Percentiles rank a stretch among this genome's conserved stretches.
phyloP scores from a whole-genome alignment of 1,284 basidiomycete genomes.

The Irpex rosettiformis region DNA sequence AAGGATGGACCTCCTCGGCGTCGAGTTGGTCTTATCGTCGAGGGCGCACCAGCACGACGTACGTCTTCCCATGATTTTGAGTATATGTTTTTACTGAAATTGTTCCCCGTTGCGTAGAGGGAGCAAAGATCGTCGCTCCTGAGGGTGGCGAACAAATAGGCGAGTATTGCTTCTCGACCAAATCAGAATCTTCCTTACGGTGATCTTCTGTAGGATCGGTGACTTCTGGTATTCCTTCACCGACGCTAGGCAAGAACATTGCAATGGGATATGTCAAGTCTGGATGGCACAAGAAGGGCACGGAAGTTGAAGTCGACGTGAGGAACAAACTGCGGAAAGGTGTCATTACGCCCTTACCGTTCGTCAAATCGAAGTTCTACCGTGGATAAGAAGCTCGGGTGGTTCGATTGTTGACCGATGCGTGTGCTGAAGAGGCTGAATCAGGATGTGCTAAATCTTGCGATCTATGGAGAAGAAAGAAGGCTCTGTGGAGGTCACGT shows the following conservation, averaged over 20 bases:
- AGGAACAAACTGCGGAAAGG: constrained; percentile 72
- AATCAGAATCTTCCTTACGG: neutral
- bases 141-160: constrained; percentile 57
- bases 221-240: constrained; percentile 96
- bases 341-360: constrained; percentile 77
- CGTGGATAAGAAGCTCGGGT: constrained; percentile 37
- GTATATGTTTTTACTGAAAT: neutral
- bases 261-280: constrained; percentile 90
- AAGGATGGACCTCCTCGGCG: constrained; percentile 78
- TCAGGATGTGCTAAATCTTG: neutral
- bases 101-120: constrained; percentile 51
- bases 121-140: constrained; percentile 70
- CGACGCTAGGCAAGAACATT: constrained; percentile 87
- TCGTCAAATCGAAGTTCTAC: constrained; percentile 70
- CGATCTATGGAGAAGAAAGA: neutral
- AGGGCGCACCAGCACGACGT: constrained; percentile 86
- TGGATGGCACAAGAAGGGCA: constrained; percentile 91
- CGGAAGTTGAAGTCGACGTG: constrained; percentile 76
- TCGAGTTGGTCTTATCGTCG: constrained; percentile 81
- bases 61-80: constrained; percentile 19
- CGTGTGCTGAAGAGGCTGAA: no score
- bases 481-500: neutral
- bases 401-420: no score
- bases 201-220: constrained; percentile 50
- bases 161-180: constrained; percentile 24